Base-by-base conservation (phyloP, 371 early-diverging fungal genomes). In the Mucor ambiguus region DNA sequence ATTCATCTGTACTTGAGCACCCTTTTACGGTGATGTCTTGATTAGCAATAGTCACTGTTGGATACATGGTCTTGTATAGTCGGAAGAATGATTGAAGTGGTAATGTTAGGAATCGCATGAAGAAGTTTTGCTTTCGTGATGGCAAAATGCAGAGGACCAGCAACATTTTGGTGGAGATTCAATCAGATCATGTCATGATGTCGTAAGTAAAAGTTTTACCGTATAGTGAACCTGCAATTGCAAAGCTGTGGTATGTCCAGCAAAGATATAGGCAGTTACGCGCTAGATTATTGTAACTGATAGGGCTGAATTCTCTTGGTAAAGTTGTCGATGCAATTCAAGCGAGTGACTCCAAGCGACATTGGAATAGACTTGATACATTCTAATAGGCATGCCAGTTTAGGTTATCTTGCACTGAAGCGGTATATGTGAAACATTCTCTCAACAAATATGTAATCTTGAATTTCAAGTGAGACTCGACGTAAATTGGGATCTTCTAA, bases 11-110 rank as follows among this genome's bases (percentile, higher is more conserved):
- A 20, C 49, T 14, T 26, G 57, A 67, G 12, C 52, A 64, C 0
- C 74, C 73, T 11, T 20, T 62, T 3, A 80, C 14, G 4, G 66
- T 69, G 0, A 80, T 71, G 4, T 32, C 28, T 48, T 81, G 77
- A 2, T 67, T 64, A 2, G 73, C 77, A 63, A 81, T 81, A n/a
- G 55, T 60, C 4, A 66, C 67, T 28, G 58, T 37, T n/a, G 44
- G 38, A 9, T 55, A 57, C 64, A 63, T 63, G 56, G 20, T 28
- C 26, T 28, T 52, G 28, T 52, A 52, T 11, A 52, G 16, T 28
- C 52, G 52, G 4, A 28, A 26, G 28, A 52, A 52, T 6, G 52
- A 52, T 16, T 52, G 52, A 28, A 52, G 28, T 9, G 56, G 56
- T 33, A 56, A 32, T 56, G 56, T 32, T 56, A 56, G 26, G 33